Evolutionary conservation across 805 yeast species (phyloP).

Genomic region (Candida tallmaniae): DNA sequence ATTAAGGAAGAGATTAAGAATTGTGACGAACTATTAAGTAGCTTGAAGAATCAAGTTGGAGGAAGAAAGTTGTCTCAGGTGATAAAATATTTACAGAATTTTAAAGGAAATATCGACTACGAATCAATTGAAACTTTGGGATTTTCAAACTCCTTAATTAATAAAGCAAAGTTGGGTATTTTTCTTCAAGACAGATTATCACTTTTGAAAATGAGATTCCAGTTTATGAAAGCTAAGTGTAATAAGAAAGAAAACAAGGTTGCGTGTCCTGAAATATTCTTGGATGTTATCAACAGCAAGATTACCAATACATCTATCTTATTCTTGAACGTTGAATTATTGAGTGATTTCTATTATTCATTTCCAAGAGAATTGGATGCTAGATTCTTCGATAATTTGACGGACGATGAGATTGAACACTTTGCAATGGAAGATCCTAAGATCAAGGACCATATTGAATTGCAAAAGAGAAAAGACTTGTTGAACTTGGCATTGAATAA

Average conservation of each 20-base stretch:
- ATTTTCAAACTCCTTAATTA: constrained; percentile 69
- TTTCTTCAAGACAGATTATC: constrained; percentile 72
- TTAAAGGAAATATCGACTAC: constrained; percentile 32
- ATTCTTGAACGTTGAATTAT: constrained; percentile 86
- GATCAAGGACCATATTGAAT: constrained; percentile 82
- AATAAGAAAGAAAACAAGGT: constrained; percentile 74
- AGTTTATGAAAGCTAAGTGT: constrained; percentile 69
- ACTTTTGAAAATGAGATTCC: constrained; percentile 67
- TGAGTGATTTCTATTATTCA: constrained; percentile 92
- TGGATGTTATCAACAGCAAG: constrained; percentile 89
- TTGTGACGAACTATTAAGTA: constrained; percentile 60
- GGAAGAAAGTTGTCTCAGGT: constrained; percentile 81
- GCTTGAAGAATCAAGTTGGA: constrained; percentile 69
- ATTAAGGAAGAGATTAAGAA: constrained; percentile 83
- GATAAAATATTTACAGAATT: constrained; percentile 61
- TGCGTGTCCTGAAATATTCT: constrained; percentile 90
- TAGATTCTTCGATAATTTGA: constrained; percentile 58
- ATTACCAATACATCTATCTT: constrained; percentile 89
- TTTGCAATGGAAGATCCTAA: constrained; percentile 95
- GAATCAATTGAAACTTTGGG: constrained; percentile 72
- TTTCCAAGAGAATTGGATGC: constrained; percentile 86
- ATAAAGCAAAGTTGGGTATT: constrained; percentile 78
- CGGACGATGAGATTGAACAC: constrained; percentile 72
- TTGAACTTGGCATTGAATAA: constrained; percentile 78
- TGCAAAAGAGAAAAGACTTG: constrained; percentile 89